phyloP scores from a whole-genome alignment of 2,329 filamentous ascomycete species.

The Diaporthe nobilis region DNA sequence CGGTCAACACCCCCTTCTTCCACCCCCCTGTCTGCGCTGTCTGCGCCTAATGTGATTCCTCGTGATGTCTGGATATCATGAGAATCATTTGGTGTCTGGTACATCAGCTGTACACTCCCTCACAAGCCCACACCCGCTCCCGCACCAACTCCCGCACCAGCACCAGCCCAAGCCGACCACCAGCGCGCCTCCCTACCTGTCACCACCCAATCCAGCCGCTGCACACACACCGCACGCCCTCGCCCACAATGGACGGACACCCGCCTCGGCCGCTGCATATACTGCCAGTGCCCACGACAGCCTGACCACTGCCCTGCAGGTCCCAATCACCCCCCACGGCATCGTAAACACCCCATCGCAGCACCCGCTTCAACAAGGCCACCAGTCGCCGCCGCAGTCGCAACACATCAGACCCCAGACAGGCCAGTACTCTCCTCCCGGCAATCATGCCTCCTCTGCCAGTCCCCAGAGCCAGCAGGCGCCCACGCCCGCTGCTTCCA shows the following conservation, averaged over 20 bases:
- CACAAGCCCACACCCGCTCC: constrained; percentile 1
- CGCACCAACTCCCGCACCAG: background rate
- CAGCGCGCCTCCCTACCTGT: constrained; percentile 24
- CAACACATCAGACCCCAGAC: constrained; percentile 9
- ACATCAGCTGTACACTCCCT: constrained; percentile 31
- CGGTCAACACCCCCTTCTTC: constrained; percentile 22
- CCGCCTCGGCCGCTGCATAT: constrained; percentile 27
- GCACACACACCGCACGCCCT: constrained; percentile 18
- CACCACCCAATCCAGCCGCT: constrained; percentile 24
- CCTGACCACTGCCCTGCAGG: constrained; percentile 30
- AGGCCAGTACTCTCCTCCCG: constrained; percentile 29
- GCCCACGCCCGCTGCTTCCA: constrained; percentile 25
- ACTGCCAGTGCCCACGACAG: constrained; percentile 22
- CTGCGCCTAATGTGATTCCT: constrained; percentile 26
- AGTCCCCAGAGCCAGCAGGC: constrained; percentile 35
- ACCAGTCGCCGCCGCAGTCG: constrained; percentile 14
- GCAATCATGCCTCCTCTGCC: constrained; percentile 17
- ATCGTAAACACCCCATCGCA: constrained; percentile 29
- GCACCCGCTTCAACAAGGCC: constrained; percentile 36
- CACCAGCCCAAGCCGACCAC: constrained; percentile 10
- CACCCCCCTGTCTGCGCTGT: constrained; percentile 19
- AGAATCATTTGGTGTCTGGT: constrained; percentile 32
- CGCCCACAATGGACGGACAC: constrained; percentile 17
- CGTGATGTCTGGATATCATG: constrained; percentile 40
- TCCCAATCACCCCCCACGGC: constrained; percentile 38